phyloP scores from a whole-genome alignment of 2,329 filamentous ascomycete genomes.

The Zymoseptoria brevis region DNA sequence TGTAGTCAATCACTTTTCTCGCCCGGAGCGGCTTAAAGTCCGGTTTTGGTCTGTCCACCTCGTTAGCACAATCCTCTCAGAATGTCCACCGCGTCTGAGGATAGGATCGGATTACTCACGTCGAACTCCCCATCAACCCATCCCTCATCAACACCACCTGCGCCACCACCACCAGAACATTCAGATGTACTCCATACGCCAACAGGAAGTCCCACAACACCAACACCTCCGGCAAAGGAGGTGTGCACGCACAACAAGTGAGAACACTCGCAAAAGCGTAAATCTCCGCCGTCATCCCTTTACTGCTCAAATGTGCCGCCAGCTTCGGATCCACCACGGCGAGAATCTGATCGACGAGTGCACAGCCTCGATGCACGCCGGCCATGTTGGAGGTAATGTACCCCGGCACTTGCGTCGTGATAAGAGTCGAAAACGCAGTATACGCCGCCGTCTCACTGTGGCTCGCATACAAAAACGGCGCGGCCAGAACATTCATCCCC shows the following conservation, averaged over 20 bases:
- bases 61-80: conserved; percentile 5
- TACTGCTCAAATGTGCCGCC: conserved; percentile 72
- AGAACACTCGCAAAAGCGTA: conserved; percentile 95
- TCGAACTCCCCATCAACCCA: conserved; percentile 72
- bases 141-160: conserved; percentile 85
- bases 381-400: conserved; percentile 97
- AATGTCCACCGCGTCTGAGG: not conserved
- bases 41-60: conserved; percentile 64
- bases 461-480: conserved; percentile 89
- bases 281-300: conserved; percentile 84
- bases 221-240: conserved; percentile 85
- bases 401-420: conserved; percentile 80
- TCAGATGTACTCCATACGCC: conserved; percentile 88
- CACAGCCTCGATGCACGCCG: conserved; percentile 85
- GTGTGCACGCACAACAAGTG: conserved; percentile 91
- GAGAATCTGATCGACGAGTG: conserved; percentile 84
- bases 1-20: conserved; percentile 45
- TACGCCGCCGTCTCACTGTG: conserved; percentile 93
- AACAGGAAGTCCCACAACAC: conserved; percentile 96
- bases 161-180: conserved; percentile 92
- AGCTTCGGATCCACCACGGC: conserved; percentile 87
- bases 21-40: conserved; percentile 29
- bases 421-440: conserved; percentile 76
- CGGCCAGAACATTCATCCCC: conserved; percentile 96
- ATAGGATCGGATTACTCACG: conserved; percentile 45